These are phyloP conservation scores for Luffa acutangula DNA, from an alignment of 306 rosid species.

Conservation along the genomic window DNA sequence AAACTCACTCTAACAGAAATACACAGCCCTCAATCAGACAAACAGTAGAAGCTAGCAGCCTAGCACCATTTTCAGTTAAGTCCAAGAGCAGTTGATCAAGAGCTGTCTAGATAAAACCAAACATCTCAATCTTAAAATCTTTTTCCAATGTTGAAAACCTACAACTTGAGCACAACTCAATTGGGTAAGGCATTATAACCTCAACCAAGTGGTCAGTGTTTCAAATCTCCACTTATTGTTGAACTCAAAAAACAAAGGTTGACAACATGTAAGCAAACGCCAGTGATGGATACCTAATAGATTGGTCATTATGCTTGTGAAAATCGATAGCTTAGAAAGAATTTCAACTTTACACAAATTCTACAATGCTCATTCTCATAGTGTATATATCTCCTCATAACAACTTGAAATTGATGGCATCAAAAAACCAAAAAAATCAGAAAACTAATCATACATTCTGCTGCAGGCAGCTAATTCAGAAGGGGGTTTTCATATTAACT, in stretches of 20 bases:
- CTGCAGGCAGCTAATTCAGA: slow-evolving; percentile 21
- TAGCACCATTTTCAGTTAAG: neutral
- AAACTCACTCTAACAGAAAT: neutral
- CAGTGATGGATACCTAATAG: neutral
- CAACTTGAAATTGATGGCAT: neutral
- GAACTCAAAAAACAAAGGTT: neutral
- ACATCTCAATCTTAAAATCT: neutral
- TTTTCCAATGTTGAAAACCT: neutral
- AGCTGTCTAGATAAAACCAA: neutral
- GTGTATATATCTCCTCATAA: neutral
- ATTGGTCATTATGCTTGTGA: neutral
- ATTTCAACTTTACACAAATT: slow-evolving; percentile 13
- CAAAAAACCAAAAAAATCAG: slow-evolving; percentile 2
- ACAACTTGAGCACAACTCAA: neutral
- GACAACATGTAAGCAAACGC: neutral
- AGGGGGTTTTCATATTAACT: neutral
- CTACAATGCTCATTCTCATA: slow-evolving; percentile 1
- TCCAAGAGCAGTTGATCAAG: neutral
- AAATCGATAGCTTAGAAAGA: neutral
- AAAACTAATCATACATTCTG: neutral
- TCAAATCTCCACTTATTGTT: neutral
- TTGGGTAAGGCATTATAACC: neutral
- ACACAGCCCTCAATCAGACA: neutral
- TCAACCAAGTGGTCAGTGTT: neutral
- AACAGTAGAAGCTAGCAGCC: neutral